Percentiles rank a stretch among this genome's conserved stretches.
Evolutionary conservation across 78 protist species (phyloP).

Genomic region (Dictyostelium purpureum): DNA sequence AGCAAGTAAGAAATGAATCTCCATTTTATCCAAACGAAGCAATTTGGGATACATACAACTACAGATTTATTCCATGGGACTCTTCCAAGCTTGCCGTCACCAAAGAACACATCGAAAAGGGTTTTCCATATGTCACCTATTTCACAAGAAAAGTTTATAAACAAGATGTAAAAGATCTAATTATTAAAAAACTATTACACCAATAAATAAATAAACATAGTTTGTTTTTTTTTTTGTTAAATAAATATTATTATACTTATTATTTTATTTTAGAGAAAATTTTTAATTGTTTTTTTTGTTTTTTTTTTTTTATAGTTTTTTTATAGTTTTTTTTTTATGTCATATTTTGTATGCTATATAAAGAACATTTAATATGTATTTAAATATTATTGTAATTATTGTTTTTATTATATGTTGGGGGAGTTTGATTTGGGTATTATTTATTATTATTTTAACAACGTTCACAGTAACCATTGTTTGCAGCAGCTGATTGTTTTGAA

Average conservation of each 20-base stretch:
- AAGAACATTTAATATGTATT: too few species aligned
- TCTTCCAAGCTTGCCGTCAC: background rate
- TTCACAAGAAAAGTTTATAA: conserved; percentile 24
- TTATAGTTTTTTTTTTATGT: too few species aligned
- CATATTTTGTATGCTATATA: too few species aligned
- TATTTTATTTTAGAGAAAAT: too few species aligned
- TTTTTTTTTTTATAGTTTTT: too few species aligned
- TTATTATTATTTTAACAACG: background rate
- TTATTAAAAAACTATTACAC: conserved; percentile 21
- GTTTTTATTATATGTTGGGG: too few species aligned
- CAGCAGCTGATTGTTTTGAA: background rate
- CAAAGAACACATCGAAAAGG: background rate
- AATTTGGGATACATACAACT: background rate
- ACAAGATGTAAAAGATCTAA: background rate
- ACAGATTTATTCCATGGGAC: conserved; percentile 24
- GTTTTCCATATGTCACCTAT: background rate
- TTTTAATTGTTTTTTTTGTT: too few species aligned
- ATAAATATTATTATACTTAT: too few species aligned
- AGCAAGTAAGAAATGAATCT: conserved; percentile 2
- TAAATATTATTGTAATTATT: too few species aligned
- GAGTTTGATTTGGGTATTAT: too few species aligned
- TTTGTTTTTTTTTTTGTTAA: too few species aligned
- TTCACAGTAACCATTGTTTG: background rate
- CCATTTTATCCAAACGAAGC: background rate
- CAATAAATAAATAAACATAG: background rate